Evolutionary conservation across 1,284 basidiomycete species (phyloP).

Genomic region (Xerocomus cyaneibrunnescens): DNA sequence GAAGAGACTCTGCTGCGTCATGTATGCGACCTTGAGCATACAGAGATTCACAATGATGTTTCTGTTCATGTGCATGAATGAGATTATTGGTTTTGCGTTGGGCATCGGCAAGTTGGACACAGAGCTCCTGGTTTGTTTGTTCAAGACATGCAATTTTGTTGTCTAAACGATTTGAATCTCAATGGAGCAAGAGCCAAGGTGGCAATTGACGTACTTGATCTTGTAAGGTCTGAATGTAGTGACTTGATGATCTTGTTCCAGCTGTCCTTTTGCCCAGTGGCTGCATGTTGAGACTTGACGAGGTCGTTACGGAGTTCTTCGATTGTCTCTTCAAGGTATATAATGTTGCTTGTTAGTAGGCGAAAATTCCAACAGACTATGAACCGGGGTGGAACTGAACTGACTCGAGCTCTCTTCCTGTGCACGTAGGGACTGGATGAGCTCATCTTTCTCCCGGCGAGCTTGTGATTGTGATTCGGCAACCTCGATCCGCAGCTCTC

Average conservation of each 20-base stretch:
- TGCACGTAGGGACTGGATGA: not conserved
- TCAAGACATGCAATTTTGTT: not conserved
- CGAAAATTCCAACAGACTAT: not conserved
- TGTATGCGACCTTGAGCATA: not conserved
- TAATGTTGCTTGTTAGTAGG: not conserved
- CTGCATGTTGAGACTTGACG: not conserved
- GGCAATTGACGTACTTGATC: not conserved
- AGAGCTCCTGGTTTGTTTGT: not conserved
- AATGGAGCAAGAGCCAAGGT: not conserved
- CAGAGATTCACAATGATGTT: not conserved
- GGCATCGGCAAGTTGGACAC: too few species aligned
- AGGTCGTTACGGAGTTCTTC: not conserved
- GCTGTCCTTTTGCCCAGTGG: not conserved
- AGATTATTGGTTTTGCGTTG: not conserved
- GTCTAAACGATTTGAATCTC: not conserved
- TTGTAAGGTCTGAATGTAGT: not conserved
- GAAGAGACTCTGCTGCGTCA: not conserved
- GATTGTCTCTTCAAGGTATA: not conserved
- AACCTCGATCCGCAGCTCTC: not conserved
- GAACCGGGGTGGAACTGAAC: not conserved
- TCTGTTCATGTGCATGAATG: not conserved
- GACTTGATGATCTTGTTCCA: too few species aligned
- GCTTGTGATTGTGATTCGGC: not conserved
- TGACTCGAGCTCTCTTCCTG: not conserved
- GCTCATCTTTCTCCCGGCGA: not conserved